Base-by-base conservation (phyloP, 2,329 filamentous ascomycete genomes). In the Fusarium nurragi region DNA sequence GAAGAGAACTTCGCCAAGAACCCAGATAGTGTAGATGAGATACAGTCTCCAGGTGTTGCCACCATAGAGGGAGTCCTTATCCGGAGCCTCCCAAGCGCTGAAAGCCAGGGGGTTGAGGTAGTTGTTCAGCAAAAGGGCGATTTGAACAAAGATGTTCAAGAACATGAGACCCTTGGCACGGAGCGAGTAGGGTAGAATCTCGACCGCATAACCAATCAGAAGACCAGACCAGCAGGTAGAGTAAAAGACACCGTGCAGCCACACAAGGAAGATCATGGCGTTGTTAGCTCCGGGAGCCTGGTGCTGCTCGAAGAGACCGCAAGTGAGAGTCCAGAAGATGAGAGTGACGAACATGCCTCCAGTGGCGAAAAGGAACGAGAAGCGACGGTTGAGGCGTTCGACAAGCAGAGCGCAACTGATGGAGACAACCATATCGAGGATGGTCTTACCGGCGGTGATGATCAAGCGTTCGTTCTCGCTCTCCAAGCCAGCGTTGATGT, bases 21-120 rank as follows among this genome's bases (percentile, higher is more conserved):
- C 84, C 87, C 87, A 89, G 50, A 86, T 74, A 19, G 85, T 86
- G 76, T 89, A 90, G 76, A 88, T 87, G 26, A 88, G 80, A 80
- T 87, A 89, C 54, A 90, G 84, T 75, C 88, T 83, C 85, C 86
- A 89, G 73, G 88, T 83, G 53, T 81, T 77, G 7, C 83, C 83
- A 26, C 89, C 75, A 52, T 82, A 80, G 37, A 86, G 78, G 74
- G 83, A 84, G 60, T 16, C n/a, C 2, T 12, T 36, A 6, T 37
- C 55, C 28, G 21, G 61, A 0, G 16, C 43, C 22, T 46, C 13
- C 25, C 21, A 38, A 2, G 30, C 40, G 7, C 19, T 19, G 16
- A 61, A 61, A 4, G 50, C 57, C 2, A 22, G 41, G 5, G 26
- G 44, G 14, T 30, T 23, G 12, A 39, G 84, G 67, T 79, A 86